Base-by-base conservation (phyloP, 805 yeast species). In the Scheffersomyces lignosus region DNA sequence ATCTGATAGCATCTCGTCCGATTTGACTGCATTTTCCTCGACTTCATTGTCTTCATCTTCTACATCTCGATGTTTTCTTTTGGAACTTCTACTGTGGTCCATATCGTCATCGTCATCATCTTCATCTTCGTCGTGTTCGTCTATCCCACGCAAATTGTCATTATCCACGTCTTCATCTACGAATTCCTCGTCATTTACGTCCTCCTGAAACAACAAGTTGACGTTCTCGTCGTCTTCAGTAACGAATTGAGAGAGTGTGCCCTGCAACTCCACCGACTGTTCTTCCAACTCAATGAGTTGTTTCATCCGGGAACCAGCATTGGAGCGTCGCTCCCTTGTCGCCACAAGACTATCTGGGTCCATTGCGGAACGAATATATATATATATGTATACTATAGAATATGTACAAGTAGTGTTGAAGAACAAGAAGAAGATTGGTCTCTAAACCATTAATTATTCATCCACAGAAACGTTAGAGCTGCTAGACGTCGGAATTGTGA, bases 251-350 rank as follows among this genome's bases (percentile, higher is more conserved):
- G 46, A 40, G 1, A 44, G 25, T 27, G 52, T 27, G 37, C 48
- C 23, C 31, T 48, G 48, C 8, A 39, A 35, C 5, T 58, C 65
- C 2, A 60, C 47, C 6, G 64, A 54, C 31, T 78, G 83, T 44
- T 78, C 85, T 48, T 82, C 96, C 18, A 86, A 73, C 40, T 80
- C 84, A 14, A 93, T 65, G 41, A 93, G 71, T 38, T 80, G 79
- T 51, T 78, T 78, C 56, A 93, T 68, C 37, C 93, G 71, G 35
- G 87, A 83, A 12, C 99, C 99, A 1, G 99, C 99, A 63, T 91
- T 93, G 29, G 88, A 61, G 37, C 99, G 78, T 45, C 87, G 71
- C 42, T 78, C 66, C 43, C 97, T 75, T 3, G 95, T 83, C 15
- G 85, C 79, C 48, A 84, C 83, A 38, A 88, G 70, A 49, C 78